phyloP scores from a whole-genome alignment of 805 yeast species.

The Candida sithepensis region DNA sequence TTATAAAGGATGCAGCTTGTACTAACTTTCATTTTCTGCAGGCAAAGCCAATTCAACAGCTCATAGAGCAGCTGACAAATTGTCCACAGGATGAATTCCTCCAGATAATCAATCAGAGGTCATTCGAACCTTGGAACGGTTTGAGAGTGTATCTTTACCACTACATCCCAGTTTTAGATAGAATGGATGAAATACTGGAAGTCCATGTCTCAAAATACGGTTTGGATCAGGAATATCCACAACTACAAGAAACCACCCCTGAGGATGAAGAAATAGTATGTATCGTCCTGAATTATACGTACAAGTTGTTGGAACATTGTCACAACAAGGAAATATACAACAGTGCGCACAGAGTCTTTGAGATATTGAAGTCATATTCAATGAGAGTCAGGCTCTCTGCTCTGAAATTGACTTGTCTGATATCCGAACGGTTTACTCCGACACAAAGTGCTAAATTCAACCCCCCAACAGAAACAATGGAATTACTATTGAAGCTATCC shows the following conservation, averaged over 20 bases:
- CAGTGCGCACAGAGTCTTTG: slow-evolving; percentile 58
- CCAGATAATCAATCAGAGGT: slow-evolving; percentile 11
- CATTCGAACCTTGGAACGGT: slow-evolving; percentile 29
- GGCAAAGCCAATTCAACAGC: slow-evolving; percentile 17
- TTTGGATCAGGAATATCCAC: slow-evolving; percentile 43
- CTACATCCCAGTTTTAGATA: slow-evolving; percentile 75
- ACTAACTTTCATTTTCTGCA: slow-evolving; percentile 8
- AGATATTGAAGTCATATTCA: slow-evolving; percentile 56
- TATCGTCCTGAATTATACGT: slow-evolving; percentile 58
- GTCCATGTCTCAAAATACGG: slow-evolving; percentile 49
- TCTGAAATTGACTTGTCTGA: slow-evolving; percentile 45
- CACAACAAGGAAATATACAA: slow-evolving; percentile 63
- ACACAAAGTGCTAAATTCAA: slow-evolving; percentile 39
- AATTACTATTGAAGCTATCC: slow-evolving; percentile 47
- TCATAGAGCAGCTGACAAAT: slow-evolving; percentile 13
- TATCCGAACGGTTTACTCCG: slow-evolving; percentile 59
- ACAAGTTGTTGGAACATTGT: slow-evolving; percentile 63
- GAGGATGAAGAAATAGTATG: slow-evolving; percentile 47
- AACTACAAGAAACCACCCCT: slow-evolving; percentile 40
- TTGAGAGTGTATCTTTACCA: slow-evolving; percentile 51
- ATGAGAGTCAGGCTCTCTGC: slow-evolving; percentile 57
- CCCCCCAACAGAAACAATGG: slow-evolving; percentile 42
- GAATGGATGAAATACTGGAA: slow-evolving; percentile 68
- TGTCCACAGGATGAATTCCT: slow-evolving; percentile 23
- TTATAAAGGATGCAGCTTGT: too few relatives aligned